Evolutionary conservation across 2,329 filamentous ascomycete species (phyloP).

Genomic region (Claviceps humidiphila): DNA sequence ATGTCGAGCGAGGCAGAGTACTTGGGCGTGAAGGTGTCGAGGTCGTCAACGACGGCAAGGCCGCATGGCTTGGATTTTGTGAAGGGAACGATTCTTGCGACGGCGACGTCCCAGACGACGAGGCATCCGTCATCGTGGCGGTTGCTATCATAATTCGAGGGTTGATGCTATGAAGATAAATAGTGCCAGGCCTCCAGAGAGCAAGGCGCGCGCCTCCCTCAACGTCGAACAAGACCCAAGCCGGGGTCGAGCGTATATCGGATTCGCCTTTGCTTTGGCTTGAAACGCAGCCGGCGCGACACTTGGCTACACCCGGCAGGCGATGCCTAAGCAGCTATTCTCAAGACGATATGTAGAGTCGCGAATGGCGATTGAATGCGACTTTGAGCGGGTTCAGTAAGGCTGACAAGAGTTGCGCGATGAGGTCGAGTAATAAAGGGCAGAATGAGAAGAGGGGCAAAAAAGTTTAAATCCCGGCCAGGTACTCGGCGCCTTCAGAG

Average conservation of each 20-base stretch:
- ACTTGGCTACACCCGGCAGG: conserved; percentile 5
- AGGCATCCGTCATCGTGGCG: conserved; percentile 43
- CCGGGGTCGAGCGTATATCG: not conserved
- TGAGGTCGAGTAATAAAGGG: not conserved
- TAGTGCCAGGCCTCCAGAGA: not conserved
- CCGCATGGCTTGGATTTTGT: conserved; percentile 38
- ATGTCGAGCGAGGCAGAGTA: conserved; percentile 51
- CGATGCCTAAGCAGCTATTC: conserved; percentile 2
- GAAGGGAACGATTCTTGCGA: conserved; percentile 32
- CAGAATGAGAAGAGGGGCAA: no score
- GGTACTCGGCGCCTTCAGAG: not conserved
- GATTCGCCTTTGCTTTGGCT: not conserved
- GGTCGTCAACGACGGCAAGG: conserved; percentile 43
- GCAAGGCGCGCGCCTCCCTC: not conserved
- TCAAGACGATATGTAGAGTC: not conserved
- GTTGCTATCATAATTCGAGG: conserved; percentile 23
- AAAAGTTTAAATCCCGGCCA: not conserved
- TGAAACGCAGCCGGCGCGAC: conserved; percentile 2
- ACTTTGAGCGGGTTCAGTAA: not conserved
- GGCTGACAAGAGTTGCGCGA: not conserved
- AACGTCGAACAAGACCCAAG: not conserved
- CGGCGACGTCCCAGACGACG: conserved; percentile 41
- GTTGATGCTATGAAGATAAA: no score
- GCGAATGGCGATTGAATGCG: not conserved
- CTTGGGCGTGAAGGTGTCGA: conserved; percentile 45